Percentiles rank a stretch among this genome's conserved stretches.
Evolutionary conservation across 345 rosid species (phyloP).

Genomic region (Rhizophora mangle): DNA sequence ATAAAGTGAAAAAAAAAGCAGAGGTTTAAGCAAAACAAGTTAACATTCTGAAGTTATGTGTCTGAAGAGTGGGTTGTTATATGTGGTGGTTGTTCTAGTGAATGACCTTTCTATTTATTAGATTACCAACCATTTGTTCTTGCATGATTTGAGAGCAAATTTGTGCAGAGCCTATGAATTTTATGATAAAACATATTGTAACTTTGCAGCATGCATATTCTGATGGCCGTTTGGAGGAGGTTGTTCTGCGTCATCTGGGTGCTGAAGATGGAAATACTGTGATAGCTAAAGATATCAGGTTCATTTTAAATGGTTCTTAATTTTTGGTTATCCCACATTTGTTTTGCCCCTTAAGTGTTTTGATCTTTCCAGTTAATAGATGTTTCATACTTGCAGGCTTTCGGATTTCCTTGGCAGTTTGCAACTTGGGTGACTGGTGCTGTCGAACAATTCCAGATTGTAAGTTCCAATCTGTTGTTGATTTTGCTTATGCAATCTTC

Average conservation of each 20-base stretch:
- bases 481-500: not conserved
- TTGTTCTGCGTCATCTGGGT: slow-evolving; percentile 62
- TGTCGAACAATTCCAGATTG: slow-evolving; percentile 1
- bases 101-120: too few relatives aligned
- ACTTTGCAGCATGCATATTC: slow-evolving; percentile 64
- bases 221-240: slow-evolving; percentile 79
- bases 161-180: not conserved
- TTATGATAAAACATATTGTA: slow-evolving; percentile 10
- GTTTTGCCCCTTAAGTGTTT: not conserved
- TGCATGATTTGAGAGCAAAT: too few relatives aligned
- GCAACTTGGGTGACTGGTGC: slow-evolving; percentile 25
- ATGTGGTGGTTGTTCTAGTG: not conserved
- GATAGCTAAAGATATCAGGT: slow-evolving; percentile 61
- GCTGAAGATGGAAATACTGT: slow-evolving; percentile 61
- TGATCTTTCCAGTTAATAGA: not conserved
- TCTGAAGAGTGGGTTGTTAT: not conserved
- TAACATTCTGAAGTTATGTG: not conserved
- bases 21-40: not conserved
- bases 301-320: not conserved
- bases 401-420: slow-evolving; percentile 60
- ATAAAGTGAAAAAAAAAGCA: not conserved
- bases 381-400: slow-evolving; percentile 45
- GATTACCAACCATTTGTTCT: too few relatives aligned
- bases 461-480: not conserved
- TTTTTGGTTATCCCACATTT: not conserved